phyloP scores from a whole-genome alignment of 371 early-diverging fungal genomes.

The Parasitella parasitica region DNA sequence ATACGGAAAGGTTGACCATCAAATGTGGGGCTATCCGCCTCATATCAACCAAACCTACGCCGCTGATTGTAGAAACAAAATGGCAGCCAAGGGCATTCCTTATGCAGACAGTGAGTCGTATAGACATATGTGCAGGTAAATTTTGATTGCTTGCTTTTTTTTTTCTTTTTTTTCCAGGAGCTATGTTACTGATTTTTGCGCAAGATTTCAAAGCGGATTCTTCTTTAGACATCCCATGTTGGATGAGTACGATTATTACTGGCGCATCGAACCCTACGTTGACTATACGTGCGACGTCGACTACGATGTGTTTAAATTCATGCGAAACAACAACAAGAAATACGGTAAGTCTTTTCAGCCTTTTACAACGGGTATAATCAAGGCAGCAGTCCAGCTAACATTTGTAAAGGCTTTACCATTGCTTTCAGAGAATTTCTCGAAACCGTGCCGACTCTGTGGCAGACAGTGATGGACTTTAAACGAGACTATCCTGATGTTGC shows the following conservation, averaged over 20 bases:
- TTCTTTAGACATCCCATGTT: slow-evolving; percentile 87
- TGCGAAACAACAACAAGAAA: slow-evolving; percentile 25
- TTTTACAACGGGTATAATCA: too few relatives aligned
- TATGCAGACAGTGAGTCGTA: slow-evolving; percentile 88
- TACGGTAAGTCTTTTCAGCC: slow-evolving; percentile 18
- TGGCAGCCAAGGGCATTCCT: slow-evolving; percentile 63
- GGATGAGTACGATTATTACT: slow-evolving; percentile 85
- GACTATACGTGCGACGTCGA: slow-evolving; percentile 84
- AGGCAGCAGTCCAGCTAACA: too few relatives aligned
- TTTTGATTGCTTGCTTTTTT: not conserved
- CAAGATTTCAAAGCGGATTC: slow-evolving; percentile 70
- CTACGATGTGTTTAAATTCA: slow-evolving; percentile 25
- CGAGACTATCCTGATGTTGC: slow-evolving; percentile 36
- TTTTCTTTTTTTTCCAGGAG: not conserved
- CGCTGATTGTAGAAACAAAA: slow-evolving; percentile 50
- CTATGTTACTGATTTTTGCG: not conserved
- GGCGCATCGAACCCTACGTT: slow-evolving; percentile 96
- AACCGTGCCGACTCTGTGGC: slow-evolving; percentile 78
- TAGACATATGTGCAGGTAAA: slow-evolving; percentile 86
- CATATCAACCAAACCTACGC: slow-evolving; percentile 78
- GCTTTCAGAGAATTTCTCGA: slow-evolving; percentile 67
- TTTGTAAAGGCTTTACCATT: slow-evolving; percentile 68
- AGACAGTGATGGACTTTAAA: slow-evolving; percentile 55
- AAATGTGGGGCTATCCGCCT: slow-evolving; percentile 82
- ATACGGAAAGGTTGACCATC: slow-evolving; percentile 51